Conservation (phyloP, 345 rosid genomes). For the Passiflora organensis region DNA sequence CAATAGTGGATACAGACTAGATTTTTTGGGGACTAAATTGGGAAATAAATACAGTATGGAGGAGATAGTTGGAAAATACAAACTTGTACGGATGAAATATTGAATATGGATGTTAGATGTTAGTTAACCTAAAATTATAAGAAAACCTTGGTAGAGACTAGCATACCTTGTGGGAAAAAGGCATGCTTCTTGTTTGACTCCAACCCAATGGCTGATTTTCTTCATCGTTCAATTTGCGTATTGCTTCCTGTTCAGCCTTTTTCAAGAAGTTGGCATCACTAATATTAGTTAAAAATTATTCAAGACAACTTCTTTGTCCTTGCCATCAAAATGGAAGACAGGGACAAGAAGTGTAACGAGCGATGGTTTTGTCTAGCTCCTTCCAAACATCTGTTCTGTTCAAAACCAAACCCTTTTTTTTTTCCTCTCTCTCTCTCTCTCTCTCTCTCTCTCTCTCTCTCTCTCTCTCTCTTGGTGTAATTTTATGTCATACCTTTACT, state of each 20-base stretch:
- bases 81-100: too few species aligned
- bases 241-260: slow-evolving; percentile 53
- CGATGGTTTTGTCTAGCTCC: slow-evolving; percentile 11
- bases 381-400: slow-evolving; percentile 6
- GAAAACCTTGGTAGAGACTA: neutral
- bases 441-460: too few species aligned
- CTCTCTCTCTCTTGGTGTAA: neutral
- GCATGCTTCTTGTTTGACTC: slow-evolving; percentile 62
- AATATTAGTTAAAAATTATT: slow-evolving; percentile 6
- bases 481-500: slow-evolving; percentile 46
- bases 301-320: slow-evolving; percentile 3
- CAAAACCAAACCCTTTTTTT: slow-evolving; percentile 38
- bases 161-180: slow-evolving; percentile 42
- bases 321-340: neutral
- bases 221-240: slow-evolving; percentile 29
- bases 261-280: slow-evolving; percentile 4
- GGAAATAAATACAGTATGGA: too few species aligned
- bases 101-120: too few species aligned
- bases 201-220: slow-evolving; percentile 35
- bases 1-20: too few species aligned
- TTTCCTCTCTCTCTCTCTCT: too few species aligned
- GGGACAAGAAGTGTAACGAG: slow-evolving; percentile 12
- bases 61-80: too few species aligned
- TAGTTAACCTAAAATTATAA: too few species aligned
- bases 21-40: too few species aligned